Evolutionary conservation across 2,329 filamentous ascomycete genomes (phyloP).

Genomic region (Pseudocercospora fijiensis): DNA sequence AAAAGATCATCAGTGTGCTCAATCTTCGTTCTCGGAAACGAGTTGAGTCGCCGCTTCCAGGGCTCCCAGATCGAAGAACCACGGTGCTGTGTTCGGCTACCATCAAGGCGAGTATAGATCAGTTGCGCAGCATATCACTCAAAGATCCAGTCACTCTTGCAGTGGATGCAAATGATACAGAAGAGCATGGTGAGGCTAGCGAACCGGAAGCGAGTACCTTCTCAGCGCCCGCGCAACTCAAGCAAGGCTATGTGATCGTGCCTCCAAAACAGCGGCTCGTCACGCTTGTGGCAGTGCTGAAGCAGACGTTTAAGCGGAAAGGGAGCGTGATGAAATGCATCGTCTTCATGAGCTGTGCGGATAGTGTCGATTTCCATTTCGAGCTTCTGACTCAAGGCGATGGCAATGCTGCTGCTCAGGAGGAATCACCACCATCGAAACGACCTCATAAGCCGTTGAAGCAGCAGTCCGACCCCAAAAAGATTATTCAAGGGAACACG

Average conservation of each 20-base stretch:
- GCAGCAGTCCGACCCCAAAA: constrained; percentile 34
- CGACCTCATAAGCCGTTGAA: constrained; percentile 25
- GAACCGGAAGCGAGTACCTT: constrained; percentile 58
- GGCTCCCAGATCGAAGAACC: constrained; percentile 72
- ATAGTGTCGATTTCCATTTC: constrained; percentile 96
- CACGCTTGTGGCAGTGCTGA: constrained; percentile 78
- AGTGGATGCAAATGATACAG: constrained; percentile 55
- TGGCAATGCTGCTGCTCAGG: constrained; percentile 33
- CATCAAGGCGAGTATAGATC: constrained; percentile 96
- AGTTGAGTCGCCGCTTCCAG: constrained; percentile 59
- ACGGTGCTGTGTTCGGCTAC: constrained; percentile 95
- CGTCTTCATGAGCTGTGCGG: constrained; percentile 93
- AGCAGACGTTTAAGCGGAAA: constrained; percentile 81
- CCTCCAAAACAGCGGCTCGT: constrained; percentile 89
- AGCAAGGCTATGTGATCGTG: constrained; percentile 84
- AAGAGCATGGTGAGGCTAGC: constrained; percentile 45
- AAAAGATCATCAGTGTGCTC: constrained; percentile 78
- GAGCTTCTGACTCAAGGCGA: constrained; percentile 65
- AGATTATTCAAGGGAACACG: constrained; percentile 43
- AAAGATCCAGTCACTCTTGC: constrained; percentile 89
- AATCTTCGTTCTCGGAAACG: constrained; percentile 64
- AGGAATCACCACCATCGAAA: constrained; percentile 25
- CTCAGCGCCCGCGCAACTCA: constrained; percentile 85
- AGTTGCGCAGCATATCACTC: constrained; percentile 88
- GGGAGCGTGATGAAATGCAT: constrained; percentile 96